phyloP scores from a whole-genome alignment of 257 asterid species.

The Fraxinus pennsylvanica region DNA sequence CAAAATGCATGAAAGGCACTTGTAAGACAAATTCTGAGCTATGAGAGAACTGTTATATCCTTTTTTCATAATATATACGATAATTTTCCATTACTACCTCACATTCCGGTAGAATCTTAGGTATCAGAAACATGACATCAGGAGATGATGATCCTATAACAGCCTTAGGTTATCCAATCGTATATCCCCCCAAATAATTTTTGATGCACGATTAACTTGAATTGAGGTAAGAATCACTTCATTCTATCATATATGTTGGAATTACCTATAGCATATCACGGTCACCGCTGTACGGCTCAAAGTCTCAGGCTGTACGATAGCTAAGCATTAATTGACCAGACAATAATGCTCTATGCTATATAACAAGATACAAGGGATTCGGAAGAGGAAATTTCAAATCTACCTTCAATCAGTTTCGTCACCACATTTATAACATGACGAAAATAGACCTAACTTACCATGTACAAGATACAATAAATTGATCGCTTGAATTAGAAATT shows the following conservation, averaged over 20 bases:
- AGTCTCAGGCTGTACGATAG: neutral
- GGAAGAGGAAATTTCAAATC: neutral
- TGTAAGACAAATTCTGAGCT: constrained; percentile 2
- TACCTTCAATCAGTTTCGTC: neutral
- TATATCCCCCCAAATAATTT: neutral
- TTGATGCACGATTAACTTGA: neutral
- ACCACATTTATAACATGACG: neutral
- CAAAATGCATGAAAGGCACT: neutral
- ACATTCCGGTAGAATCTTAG: neutral
- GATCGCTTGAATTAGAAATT: neutral
- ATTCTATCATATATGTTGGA: neutral
- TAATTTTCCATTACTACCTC: neutral
- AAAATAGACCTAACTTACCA: neutral
- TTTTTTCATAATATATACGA: neutral
- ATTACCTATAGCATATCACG: neutral
- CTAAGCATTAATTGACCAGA: neutral
- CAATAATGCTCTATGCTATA: neutral
- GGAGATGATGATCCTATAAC: neutral
- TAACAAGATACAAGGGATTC: neutral
- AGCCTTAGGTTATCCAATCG: neutral
- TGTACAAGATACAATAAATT: neutral
- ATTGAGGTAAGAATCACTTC: neutral
- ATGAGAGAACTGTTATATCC: neutral
- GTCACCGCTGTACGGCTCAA: neutral
- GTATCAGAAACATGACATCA: neutral